Evolutionary conservation across 768 basidiomycete species (phyloP).

Genomic region (Hydnum rufescens): DNA sequence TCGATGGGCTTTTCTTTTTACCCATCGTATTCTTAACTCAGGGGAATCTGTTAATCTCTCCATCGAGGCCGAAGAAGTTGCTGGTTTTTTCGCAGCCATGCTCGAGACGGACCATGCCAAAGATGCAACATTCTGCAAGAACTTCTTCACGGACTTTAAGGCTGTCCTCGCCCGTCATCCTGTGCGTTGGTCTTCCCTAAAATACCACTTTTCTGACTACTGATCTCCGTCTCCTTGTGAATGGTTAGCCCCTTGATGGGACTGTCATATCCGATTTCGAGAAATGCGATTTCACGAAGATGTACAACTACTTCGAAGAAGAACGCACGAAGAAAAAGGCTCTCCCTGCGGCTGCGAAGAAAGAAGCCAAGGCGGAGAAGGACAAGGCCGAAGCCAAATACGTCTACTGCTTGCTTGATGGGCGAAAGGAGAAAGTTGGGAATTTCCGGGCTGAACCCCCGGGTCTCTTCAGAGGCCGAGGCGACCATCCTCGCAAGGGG

Average conservation of each 20-base stretch:
- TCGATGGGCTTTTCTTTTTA: not conserved
- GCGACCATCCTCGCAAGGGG: slow-evolving; percentile 96
- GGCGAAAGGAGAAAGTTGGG: slow-evolving; percentile 92
- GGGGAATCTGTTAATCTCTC: slow-evolving; percentile 65
- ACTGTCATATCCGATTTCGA: slow-evolving; percentile 57
- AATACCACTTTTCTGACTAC: not conserved
- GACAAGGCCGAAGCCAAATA: slow-evolving; percentile 75
- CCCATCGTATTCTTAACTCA: not conserved
- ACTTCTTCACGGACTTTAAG: slow-evolving; percentile 88
- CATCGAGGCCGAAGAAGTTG: slow-evolving; percentile 83
- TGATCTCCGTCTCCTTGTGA: no score
- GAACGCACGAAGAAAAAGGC: slow-evolving; percentile 90
- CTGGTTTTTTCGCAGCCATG: slow-evolving; percentile 86
- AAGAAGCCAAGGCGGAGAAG: slow-evolving; percentile 67
- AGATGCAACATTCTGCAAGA: slow-evolving; percentile 75
- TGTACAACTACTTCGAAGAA: slow-evolving; percentile 79
- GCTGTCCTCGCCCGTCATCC: slow-evolving; percentile 59
- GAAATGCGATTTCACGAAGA: slow-evolving; percentile 82
- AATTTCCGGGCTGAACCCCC: slow-evolving; percentile 98
- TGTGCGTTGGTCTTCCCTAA: slow-evolving; percentile 27
- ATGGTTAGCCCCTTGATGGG: slow-evolving; percentile 26
- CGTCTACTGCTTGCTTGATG: slow-evolving; percentile 73
- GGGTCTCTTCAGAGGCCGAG: slow-evolving; percentile 92
- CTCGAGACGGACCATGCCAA: slow-evolving; percentile 82
- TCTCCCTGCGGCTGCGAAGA: slow-evolving; percentile 72